These are phyloP conservation scores for Botrytis fabae DNA, from an alignment of 2,329 filamentous ascomycete species.

Conservation along the genomic window DNA sequence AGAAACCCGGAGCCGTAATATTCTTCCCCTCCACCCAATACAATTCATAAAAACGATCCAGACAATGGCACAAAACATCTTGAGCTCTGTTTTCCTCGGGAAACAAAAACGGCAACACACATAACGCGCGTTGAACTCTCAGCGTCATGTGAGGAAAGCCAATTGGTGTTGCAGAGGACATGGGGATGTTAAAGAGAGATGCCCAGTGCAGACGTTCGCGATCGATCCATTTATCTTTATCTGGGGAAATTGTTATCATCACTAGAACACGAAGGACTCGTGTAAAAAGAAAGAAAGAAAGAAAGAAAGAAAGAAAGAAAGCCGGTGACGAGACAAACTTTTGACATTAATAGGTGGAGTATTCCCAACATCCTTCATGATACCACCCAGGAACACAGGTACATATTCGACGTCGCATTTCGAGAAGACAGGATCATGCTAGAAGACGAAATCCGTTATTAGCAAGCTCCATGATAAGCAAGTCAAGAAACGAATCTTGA, in stretches of 20 bases:
- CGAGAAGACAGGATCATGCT: conserved; percentile 58
- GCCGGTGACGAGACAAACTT: conserved; percentile 43
- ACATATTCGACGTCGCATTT: conserved; percentile 55
- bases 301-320: not conserved
- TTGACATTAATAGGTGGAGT: conserved; percentile 55
- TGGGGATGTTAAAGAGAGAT: conserved; percentile 19
- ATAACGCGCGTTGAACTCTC: not conserved
- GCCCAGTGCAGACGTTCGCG: conserved; percentile 56
- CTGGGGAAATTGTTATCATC: conserved; percentile 38
- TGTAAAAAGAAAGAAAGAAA: not conserved
- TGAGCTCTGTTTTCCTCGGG: not conserved
- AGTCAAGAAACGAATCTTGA: not conserved
- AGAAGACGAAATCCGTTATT: not conserved
- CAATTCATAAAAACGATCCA: not conserved
- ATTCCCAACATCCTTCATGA: conserved; percentile 58
- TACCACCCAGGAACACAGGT: conserved; percentile 59
- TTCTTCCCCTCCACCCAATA: not conserved
- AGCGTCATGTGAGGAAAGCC: not conserved
- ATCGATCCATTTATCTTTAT: conserved; percentile 60
- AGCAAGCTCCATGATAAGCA: not conserved
- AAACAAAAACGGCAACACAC: not conserved
- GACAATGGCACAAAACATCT: not conserved
- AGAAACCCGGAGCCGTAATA: not conserved
- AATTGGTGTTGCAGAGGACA: not conserved
- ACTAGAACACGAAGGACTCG: not conserved